These are phyloP conservation scores for Coleophoma cylindrospora DNA, from an alignment of 2,329 filamentous ascomycete species.

Conservation along the genomic window DNA sequence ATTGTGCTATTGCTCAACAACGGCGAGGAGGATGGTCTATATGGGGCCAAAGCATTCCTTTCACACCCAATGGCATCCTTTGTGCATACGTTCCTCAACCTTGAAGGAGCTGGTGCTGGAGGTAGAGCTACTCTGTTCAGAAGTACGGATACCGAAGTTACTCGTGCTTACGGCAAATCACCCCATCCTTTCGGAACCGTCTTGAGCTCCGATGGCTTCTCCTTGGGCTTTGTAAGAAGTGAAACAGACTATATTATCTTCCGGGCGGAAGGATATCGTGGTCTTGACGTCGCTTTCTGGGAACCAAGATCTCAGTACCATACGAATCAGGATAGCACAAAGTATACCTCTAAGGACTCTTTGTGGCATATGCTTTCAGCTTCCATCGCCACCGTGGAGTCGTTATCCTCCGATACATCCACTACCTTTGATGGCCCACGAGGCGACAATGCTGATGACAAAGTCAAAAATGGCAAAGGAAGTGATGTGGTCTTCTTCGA, in stretches of 20 bases:
- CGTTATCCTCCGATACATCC: conserved; percentile 64
- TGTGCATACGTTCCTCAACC: conserved; percentile 83
- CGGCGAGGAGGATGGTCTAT: conserved; percentile 88
- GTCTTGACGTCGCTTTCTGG: conserved; percentile 89
- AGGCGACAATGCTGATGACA: conserved; percentile 49
- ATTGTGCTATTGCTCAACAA: conserved; percentile 89
- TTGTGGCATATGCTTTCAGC: conserved; percentile 96
- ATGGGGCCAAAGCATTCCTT: conserved; percentile 80
- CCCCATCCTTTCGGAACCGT: conserved; percentile 80
- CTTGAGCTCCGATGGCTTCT: conserved; percentile 78
- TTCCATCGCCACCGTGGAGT: conserved; percentile 68
- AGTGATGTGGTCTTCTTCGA: conserved; percentile 88
- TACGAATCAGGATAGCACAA: conserved; percentile 80
- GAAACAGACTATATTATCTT: conserved; percentile 90
- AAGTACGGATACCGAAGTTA: conserved; percentile 81
- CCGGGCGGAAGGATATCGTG: conserved; percentile 73
- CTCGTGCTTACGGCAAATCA: conserved; percentile 67
- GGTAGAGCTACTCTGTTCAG: conserved; percentile 85
- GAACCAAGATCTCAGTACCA: conserved; percentile 83
- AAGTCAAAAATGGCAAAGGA: conserved; percentile 61
- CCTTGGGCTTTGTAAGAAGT: conserved; percentile 71
- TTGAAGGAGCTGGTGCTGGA: conserved; percentile 91
- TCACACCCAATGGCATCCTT: conserved; percentile 77
- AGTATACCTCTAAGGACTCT: conserved; percentile 65
- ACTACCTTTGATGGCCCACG: conserved; percentile 58